A percentile compares a stretch with the other conserved stretches of the same genome.
Evolutionary conservation across 805 yeast genomes (phyloP).

Genomic region (Ogataea paraovalis): DNA sequence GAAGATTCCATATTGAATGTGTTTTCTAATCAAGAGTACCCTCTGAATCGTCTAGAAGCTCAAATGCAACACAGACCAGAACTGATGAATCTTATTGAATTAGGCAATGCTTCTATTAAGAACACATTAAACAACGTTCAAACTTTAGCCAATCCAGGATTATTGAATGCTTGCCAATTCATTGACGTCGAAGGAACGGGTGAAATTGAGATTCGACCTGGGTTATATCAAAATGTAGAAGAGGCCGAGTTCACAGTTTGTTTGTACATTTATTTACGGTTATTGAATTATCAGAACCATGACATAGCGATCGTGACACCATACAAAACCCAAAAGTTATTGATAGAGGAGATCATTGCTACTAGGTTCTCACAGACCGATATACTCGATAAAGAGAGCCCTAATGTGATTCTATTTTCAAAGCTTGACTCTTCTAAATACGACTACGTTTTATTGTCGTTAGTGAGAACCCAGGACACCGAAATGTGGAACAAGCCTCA

Average conservation of each 20-base stretch:
- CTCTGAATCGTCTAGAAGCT: not conserved
- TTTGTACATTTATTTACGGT: constrained; percentile 43
- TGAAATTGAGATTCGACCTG: constrained; percentile 27
- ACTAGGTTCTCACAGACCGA: constrained; percentile 23
- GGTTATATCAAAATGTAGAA: constrained; percentile 34
- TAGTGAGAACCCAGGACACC: constrained; percentile 30
- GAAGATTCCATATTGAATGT: constrained; percentile 3
- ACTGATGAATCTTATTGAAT: not conserved
- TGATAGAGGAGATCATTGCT: constrained; percentile 39
- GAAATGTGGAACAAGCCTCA: constrained; percentile 19
- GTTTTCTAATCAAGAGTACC: not conserved
- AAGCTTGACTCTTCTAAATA: constrained; percentile 27
- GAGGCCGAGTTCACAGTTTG: constrained; percentile 48
- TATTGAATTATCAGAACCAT: constrained; percentile 37
- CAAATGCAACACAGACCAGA: constrained; percentile 6
- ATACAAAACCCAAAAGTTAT: constrained; percentile 36
- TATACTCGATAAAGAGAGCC: constrained; percentile 20
- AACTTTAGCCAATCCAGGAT: constrained; percentile 29
- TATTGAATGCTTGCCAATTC: constrained; percentile 29
- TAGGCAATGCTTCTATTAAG: not conserved
- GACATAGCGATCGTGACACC: constrained; percentile 40
- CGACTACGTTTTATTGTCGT: constrained; percentile 33
- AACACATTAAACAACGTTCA: not conserved
- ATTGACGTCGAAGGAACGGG: constrained; percentile 30
- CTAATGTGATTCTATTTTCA: constrained; percentile 24